Evolutionary conservation across 106 monocot species (phyloP), one percentile per base, ranked within the genome.

Genomic region (Apostasia ramifera): DNA sequence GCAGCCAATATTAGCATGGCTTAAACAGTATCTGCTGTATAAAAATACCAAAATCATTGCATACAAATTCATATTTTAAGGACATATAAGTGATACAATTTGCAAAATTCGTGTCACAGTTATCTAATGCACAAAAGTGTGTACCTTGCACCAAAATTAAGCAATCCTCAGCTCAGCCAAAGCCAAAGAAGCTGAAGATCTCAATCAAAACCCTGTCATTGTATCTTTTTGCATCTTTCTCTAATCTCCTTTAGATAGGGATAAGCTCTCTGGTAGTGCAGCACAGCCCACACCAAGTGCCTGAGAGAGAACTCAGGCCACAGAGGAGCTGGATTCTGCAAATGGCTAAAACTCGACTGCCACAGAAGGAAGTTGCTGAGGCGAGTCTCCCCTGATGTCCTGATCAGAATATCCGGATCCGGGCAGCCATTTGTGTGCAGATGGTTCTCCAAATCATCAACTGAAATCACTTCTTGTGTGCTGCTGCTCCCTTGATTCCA

Each of bases 321-420:
- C 1, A 85, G 69, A n/a, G 66, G 59, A 6, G 7, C 9, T 1
- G 75, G 75, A 5, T 63, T 68, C 40, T 78, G 71, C 57, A 86
- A 61, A 8, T 75, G 57, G 42, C 59, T 54, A 14, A 57, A 50
- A 1, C 48, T 43, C 0, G 76, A 81, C 44, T 86, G 86, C 82
- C 82, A 86, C 15, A 80, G 70, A 12, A 82, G 68, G 37, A 86
- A 82, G 53, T 86, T 86, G 57, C 86, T 86, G 47, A 80, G 63
- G 40, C 53, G 53, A 68, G 67, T 68, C 53, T 68, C 67, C 39
- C 67, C 67, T 5, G 75, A 75, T 46, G 85, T 85, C 55, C 81
- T 70, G 47, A 85, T 78, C 46, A 81, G 40, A 41, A 85, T 74
- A 71, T 85, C 85, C 44, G 85, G 85, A 37, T 85, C 81, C 2